phyloP scores from a whole-genome alignment of 169 alveolate genomes.

The Cystoisospora suis region DNA sequence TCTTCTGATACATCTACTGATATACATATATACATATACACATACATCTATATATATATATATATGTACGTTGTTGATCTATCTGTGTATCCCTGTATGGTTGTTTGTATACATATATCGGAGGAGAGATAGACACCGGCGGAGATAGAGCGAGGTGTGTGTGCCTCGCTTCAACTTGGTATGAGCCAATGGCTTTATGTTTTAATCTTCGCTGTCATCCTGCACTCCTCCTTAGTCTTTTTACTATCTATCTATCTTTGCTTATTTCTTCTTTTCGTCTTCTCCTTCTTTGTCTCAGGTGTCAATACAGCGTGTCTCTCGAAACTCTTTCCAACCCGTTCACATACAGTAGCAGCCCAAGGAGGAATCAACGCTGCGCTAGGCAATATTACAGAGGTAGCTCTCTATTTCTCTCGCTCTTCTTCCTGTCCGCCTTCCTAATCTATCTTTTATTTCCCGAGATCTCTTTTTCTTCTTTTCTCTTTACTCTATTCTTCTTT shows the following conservation, averaged over 20 bases:
- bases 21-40: background rate
- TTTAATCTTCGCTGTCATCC: no score
- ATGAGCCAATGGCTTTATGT: no score
- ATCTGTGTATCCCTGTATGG: background rate
- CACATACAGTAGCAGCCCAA: constrained; percentile 99
- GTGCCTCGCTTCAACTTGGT: no score
- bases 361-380: constrained; percentile 93
- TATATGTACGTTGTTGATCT: background rate
- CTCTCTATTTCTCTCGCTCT: constrained; percentile 34
- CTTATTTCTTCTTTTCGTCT: background rate
- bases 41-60: background rate
- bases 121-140: no score
- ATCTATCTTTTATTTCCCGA: background rate
- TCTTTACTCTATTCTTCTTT: no score
- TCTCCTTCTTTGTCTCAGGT: constrained; percentile 71
- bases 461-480: background rate
- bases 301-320: constrained; percentile 92
- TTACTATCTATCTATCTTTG: background rate
- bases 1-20: background rate
- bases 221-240: background rate
- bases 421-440: background rate
- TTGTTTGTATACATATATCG: background rate
- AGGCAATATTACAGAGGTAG: constrained; percentile 95
- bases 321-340: constrained; percentile 96
- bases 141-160: no score